Base-by-base conservation (phyloP, 2,329 filamentous ascomycete genomes). In the Penicillium sp. region DNA sequence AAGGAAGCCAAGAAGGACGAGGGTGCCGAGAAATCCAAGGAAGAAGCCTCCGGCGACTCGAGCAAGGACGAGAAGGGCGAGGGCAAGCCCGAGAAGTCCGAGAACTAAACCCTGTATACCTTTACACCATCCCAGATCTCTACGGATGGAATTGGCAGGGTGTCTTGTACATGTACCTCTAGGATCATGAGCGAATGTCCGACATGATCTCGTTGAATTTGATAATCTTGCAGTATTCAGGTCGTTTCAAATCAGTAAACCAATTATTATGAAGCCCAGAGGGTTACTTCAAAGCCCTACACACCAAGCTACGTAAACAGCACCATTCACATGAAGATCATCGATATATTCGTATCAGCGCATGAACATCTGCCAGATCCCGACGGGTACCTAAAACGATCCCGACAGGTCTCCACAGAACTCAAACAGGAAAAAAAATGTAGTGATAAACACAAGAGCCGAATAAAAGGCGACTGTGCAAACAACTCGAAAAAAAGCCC, bases 1-100 rank as follows among this genome's bases (percentile, higher is more conserved):
- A 16, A 33, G 5, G 35, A 58, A 68, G 31, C 50, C 62, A 61
- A 71, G 36, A 20, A 38, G 9, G 36, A 58, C 35, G 56, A 65
- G 41, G 13, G 13, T 5, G 10, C 16, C 16, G 57, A 65, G 30
- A 53, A 63, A 46, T 18, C 54, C n/a, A 59, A 65, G 43, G 74
- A 25, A 40, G 38, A 40, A 40, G 11, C 18, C 20, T 18, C 33
- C 6, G 7, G 9, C 8, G 35, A 38, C 28, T 30, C 28, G 22
- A 13, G 13, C 39, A 24, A 41, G 20, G 38, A n/a, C n/a, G n/a
- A n/a, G n/a, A n/a, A 35, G 31, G 7, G 4, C n/a, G n/a, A 38
- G 5, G 5, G 18, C 28, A 30, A 30, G 11, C 28, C 33, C n/a
- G 16, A 35, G 2, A 35, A 35, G 33, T 35, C 33, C n/a, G 33